These are phyloP conservation scores for Blastobotrys raffinosifermentans DNA, from an alignment of 1,139 yeast species.

Conservation along the genomic window DNA sequence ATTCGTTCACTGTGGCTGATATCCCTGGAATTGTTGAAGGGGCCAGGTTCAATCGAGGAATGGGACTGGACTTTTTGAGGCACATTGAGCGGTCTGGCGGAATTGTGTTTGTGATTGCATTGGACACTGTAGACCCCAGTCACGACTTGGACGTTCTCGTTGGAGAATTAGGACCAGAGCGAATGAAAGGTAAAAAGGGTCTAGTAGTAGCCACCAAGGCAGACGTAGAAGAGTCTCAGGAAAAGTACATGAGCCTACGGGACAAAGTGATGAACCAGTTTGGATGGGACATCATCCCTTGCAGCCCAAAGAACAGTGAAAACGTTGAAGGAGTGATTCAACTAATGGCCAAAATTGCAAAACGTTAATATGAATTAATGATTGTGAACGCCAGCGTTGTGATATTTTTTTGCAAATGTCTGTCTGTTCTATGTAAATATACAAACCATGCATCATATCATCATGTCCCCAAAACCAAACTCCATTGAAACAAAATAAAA, in stretches of 20 bases:
- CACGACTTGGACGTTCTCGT: conserved; percentile 56
- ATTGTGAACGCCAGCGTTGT: too few species aligned
- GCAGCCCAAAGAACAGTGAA: conserved; percentile 70
- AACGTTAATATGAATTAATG: too few species aligned
- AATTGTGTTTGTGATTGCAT: conserved; percentile 75
- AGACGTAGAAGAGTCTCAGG: conserved; percentile 53
- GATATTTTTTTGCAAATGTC: too few species aligned
- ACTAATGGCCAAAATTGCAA: conserved; percentile 64
- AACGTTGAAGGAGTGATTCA: conserved; percentile 65
- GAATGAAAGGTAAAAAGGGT: conserved; percentile 54
- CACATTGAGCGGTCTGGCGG: conserved; percentile 92
- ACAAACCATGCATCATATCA: background rate
- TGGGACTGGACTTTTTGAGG: conserved; percentile 88
- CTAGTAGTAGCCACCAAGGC: conserved; percentile 90
- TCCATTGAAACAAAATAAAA: conserved; percentile 1
- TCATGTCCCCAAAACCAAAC: conserved; percentile 1
- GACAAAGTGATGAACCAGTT: conserved; percentile 7
- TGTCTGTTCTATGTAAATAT: background rate
- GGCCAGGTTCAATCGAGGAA: conserved; percentile 77
- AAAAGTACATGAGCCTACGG: conserved; percentile 30
- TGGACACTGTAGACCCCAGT: conserved; percentile 56
- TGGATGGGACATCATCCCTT: conserved; percentile 72
- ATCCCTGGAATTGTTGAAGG: conserved; percentile 93
- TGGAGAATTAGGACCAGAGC: conserved; percentile 60
- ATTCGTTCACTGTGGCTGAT: conserved; percentile 86